Conservation (phyloP, 176 grass and related monocot genomes). For the Hyparrhenia diplandra region DNA sequence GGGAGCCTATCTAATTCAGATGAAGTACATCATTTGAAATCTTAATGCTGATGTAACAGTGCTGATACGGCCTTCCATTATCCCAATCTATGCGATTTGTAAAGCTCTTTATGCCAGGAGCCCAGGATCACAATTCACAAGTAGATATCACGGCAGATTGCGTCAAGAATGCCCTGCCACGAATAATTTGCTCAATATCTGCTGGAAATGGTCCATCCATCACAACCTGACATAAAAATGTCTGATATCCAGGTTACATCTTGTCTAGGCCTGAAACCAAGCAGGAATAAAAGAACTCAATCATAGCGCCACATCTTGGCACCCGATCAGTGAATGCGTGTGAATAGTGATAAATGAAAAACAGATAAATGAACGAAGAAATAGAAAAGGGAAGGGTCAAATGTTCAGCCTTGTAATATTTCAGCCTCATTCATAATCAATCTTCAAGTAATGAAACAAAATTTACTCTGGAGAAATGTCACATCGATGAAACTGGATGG, state of each 20-base stretch:
- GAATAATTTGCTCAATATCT: conserved; percentile 62
- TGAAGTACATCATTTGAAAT: conserved; percentile 26
- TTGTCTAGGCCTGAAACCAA: too few relatives aligned
- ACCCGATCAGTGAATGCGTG: too few relatives aligned
- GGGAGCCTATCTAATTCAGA: neutral
- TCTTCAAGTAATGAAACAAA: too few relatives aligned
- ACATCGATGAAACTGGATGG: neutral
- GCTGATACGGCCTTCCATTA: conserved; percentile 47
- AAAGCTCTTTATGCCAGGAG: conserved; percentile 14
- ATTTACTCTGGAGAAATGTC: neutral
- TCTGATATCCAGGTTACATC: neutral
- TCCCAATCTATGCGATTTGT: conserved; percentile 48
- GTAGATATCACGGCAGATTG: conserved; percentile 53
- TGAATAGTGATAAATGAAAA: too few relatives aligned
- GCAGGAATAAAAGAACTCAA: too few relatives aligned
- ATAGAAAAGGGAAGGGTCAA: too few relatives aligned
- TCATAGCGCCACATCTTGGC: too few relatives aligned
- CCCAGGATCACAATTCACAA: conserved; percentile 45
- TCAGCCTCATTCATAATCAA: too few relatives aligned
- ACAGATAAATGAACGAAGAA: too few relatives aligned
- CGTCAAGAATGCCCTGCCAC: conserved; percentile 51
- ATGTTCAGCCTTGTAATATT: too few relatives aligned
- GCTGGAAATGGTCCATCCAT: conserved; percentile 24
- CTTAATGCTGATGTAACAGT: conserved; percentile 52
- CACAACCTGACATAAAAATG: conserved; percentile 27